Evolutionary conservation across 1,284 basidiomycete genomes (phyloP).

Genomic region (Microstroma glucosiphilum): DNA sequence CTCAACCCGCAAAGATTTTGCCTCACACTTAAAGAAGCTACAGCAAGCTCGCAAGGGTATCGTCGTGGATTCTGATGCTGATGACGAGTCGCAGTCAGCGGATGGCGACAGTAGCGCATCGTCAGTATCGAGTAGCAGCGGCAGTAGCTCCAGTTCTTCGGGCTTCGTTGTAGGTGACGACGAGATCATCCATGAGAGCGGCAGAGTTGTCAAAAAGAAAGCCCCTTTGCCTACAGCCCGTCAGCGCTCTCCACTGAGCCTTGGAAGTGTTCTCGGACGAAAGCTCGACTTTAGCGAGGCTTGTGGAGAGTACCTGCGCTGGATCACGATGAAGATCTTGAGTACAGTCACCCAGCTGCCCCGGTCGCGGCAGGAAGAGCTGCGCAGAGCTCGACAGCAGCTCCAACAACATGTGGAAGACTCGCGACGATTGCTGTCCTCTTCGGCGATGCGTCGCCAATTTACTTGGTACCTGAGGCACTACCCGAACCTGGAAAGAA

Average conservation of each 20-base stretch:
- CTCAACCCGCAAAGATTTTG: constrained; percentile 18
- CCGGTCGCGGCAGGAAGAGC: not conserved
- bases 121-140: not conserved
- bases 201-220: not conserved
- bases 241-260: not conserved
- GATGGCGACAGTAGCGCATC: not conserved
- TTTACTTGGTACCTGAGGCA: constrained; percentile 29
- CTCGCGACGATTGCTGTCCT: constrained; percentile 11
- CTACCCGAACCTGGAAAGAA: constrained; percentile 21
- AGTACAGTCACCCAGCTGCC: not conserved
- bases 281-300: not conserved
- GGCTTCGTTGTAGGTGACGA: constrained; percentile 1
- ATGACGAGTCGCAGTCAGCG: not conserved
- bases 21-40: not conserved
- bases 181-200: not conserved
- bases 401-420: not conserved
- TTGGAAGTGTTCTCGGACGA: not conserved
- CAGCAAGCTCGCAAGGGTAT: constrained; percentile 2
- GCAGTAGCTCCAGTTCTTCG: not conserved
- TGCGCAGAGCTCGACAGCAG: not conserved
- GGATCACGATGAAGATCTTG: not conserved
- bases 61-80: not conserved
- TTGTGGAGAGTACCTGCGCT: constrained; percentile 4
- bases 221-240: not conserved
- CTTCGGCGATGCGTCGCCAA: constrained; percentile 23